A percentile compares a stretch with the other conserved stretches of the same genome.
These are phyloP conservation scores for Diaporthe sp. DNA, from an alignment of 2,329 filamentous ascomycete species.

Conservation along the genomic window DNA sequence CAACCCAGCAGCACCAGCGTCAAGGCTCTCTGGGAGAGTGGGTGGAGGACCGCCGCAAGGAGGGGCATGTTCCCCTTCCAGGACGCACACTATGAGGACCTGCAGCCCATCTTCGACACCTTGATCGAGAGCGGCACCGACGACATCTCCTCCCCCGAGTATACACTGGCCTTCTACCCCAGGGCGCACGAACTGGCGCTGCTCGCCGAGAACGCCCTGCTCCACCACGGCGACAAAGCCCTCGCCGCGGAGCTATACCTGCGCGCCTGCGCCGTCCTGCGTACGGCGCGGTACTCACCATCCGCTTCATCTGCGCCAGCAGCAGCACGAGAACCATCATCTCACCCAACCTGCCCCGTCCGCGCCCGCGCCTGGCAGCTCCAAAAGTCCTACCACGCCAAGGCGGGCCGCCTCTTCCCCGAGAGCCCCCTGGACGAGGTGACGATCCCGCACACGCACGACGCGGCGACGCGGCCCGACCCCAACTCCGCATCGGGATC, in stretches of 20 bases:
- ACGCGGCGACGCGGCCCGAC: constrained; percentile 15
- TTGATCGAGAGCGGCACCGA: constrained; percentile 72
- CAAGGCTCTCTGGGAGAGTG: constrained; percentile 78
- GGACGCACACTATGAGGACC: constrained; percentile 76
- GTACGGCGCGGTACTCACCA: constrained; percentile 77
- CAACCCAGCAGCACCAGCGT: constrained; percentile 61
- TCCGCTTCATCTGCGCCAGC: background rate
- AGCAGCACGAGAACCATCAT: constrained; percentile 40
- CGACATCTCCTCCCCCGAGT: constrained; percentile 74
- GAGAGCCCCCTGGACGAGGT: constrained; percentile 71
- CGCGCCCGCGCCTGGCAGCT: constrained; percentile 75
- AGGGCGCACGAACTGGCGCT: constrained; percentile 68
- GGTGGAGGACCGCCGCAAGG: constrained; percentile 75
- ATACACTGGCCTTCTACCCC: constrained; percentile 74
- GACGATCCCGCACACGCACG: constrained; percentile 66
- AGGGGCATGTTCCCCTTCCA: constrained; percentile 73
- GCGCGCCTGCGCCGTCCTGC: constrained; percentile 77
- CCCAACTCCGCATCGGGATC: background rate
- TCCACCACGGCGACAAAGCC: constrained; percentile 60
- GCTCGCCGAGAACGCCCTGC: constrained; percentile 62
- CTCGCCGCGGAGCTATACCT: constrained; percentile 71
- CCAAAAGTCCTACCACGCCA: constrained; percentile 74
- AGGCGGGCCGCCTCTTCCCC: constrained; percentile 64
- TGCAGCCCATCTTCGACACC: constrained; percentile 75
- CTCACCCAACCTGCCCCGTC: constrained; percentile 46